These are phyloP conservation scores for Pyrenophora seminiperda DNA, from an alignment of 2,329 filamentous ascomycete genomes.

Conservation along the genomic window DNA sequence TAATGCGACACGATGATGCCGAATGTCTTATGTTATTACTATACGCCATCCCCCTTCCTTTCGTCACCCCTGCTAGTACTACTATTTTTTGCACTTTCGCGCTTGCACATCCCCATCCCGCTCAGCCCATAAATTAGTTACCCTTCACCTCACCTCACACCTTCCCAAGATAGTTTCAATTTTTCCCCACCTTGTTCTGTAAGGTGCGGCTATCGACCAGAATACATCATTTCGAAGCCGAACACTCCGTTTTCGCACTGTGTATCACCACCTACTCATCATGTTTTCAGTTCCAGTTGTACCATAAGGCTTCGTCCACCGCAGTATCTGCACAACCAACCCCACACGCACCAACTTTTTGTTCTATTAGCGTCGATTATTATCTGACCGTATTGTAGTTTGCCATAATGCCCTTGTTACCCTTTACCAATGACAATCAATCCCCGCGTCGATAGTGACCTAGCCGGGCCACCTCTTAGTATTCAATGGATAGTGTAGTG, in stretches of 20 bases:
- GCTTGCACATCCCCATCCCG: conserved; percentile 11
- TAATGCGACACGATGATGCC: conserved; percentile 20
- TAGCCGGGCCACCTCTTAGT: too few species aligned
- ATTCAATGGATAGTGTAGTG: too few species aligned
- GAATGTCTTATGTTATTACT: conserved; percentile 21
- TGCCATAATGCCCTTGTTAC: too few species aligned
- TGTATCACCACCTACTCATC: conserved; percentile 4
- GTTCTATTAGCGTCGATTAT: too few species aligned
- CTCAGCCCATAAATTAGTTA: conserved; percentile 13
- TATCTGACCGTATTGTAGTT: too few species aligned
- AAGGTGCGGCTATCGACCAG: conserved; percentile 17
- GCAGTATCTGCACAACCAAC: neutral
- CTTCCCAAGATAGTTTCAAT: conserved; percentile 7
- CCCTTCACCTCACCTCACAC: conserved; percentile 5
- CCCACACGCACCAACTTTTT: too few species aligned
- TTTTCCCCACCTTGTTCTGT: conserved; percentile 6
- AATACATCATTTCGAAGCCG: conserved; percentile 16
- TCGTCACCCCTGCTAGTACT: conserved; percentile 1
- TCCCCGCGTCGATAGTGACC: too few species aligned
- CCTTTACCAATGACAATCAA: too few species aligned
- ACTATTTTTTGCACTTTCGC: conserved; percentile 2
- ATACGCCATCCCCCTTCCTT: conserved; percentile 12
- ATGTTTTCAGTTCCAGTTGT: conserved; percentile 4
- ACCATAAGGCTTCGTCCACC: neutral
- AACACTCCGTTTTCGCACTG: conserved; percentile 2